Evolutionary conservation across 106 monocot genomes (phyloP), one percentile per base, ranked within the genome.

Genomic region (Posidonia australis): DNA sequence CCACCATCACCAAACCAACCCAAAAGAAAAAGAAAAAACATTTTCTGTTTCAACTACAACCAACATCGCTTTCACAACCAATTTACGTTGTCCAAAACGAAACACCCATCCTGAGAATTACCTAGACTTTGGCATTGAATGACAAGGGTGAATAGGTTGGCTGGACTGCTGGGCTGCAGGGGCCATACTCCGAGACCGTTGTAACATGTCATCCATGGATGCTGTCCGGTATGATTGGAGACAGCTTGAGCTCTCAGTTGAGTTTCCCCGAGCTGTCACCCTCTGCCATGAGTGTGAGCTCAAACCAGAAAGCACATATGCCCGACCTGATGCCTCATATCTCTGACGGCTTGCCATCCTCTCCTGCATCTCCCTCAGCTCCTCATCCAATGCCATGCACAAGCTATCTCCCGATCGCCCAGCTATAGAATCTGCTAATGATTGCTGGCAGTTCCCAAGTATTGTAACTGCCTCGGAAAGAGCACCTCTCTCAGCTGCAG

Each of bases 251-350:
- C 77, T 69, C 22, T 78, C 77, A 0, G 89, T 89, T 0, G 89
- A 94, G 71, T 80, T 79, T 13, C 94, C 89, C 4, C 94, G 73
- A 5, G 89, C 74, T 0, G 94, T 94, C 20, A 86, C 94, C 46
- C 89, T 77, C 74, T 94, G 94, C 89, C 81, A 84, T n/a, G 89
- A 86, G 64, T 94, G 94, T 13, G 94, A 89, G 72, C 86, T 89
- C 69, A 94, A 29, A 9, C 94, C 89, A 0, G 94, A 89, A 17
- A 89, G 75, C 48, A 89, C 74, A 27, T 94, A 94, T 2, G 94
- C 94, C 59, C 89, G 68, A 16, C 94, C 94, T 19, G 94, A 89
- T 27, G 72, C 65, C 62, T 89, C 81, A 24, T 94, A 94, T 47
- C 73, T 65, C 60, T 84, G 85, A 58, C 76, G 63, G 47, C 67